Base-by-base conservation (phyloP, 2,329 filamentous ascomycete species). In the Beauveria sp. region DNA sequence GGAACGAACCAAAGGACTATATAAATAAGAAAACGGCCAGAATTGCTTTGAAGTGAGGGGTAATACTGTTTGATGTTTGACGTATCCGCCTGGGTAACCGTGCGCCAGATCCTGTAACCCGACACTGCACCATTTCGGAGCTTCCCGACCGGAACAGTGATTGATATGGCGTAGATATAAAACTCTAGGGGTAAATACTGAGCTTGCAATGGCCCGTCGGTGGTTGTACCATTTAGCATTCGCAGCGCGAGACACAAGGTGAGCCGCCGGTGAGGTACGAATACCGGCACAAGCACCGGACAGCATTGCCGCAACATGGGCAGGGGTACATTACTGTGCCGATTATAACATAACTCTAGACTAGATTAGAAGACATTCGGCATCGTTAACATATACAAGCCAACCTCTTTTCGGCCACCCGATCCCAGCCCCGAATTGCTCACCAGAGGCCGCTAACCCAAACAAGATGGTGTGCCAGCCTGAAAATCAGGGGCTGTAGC, bases 401-500 rank as follows among this genome's bases (percentile, higher is more conserved):
- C n/a, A 43, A 20, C 20, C n/a, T 20, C 42, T 43, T 43, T 43
- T 43, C 3, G 7, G 42, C 18, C 42, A 20, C 42, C 42, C 42
- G 8, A 43, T 20, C 42, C 42, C 42, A 43, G 42, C n/a, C 34
- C 34, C 14, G 34, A 38, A 16, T 38, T 38, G 34, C 34, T 38
- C 34, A 16, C 34, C 34, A 38, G 34, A 14, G 10, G 28, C 26
- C 6, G n/a, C 58, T 53, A 53, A 47, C 50, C 58, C 24, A 47
- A 54, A 38, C 10, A 30, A 54, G 28, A n/a, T 22, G 42, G 10
- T 6, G 58, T 30, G 28, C 40, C 58, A 53, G 28, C 20, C 40
- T 40, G 7, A 42, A 60, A 53, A 46, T 60, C 50, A 60, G 58
- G 58, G 58, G 58, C 40, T 46, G 46, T 30, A n/a, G 16, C n/a